Evolutionary conservation across 371 early-diverging fungal species (phyloP).

Genomic region (Circinella umbellata): DNA sequence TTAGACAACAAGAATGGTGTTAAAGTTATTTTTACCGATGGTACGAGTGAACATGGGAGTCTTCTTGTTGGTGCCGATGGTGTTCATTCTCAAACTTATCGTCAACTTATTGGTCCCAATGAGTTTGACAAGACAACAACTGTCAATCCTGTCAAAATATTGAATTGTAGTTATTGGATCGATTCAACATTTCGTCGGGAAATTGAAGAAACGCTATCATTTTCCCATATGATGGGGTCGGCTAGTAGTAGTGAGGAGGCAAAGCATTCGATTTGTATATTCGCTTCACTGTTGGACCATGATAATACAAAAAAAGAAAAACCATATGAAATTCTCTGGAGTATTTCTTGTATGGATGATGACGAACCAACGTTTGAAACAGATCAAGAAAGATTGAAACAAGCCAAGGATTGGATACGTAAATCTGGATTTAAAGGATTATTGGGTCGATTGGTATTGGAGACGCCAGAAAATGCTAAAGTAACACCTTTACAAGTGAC

Average conservation of each 20-base stretch:
- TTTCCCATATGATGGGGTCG: constrained; percentile 6
- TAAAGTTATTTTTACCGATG: constrained; percentile 34
- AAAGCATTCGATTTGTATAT: not conserved
- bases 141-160: constrained; percentile 12
- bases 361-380: constrained; percentile 3
- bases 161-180: not conserved
- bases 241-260: not conserved
- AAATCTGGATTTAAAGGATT: constrained; percentile 1
- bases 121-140: constrained; percentile 15
- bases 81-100: constrained; percentile 23
- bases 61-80: constrained; percentile 35
- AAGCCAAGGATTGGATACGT: constrained; percentile 14
- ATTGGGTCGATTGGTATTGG: not conserved
- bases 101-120: constrained; percentile 21
- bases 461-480: constrained; percentile 3
- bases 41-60: constrained; percentile 22
- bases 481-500: constrained; percentile 3
- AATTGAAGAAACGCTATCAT: not conserved
- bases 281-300: not conserved
- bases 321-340: constrained; percentile 8
- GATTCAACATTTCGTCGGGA: not conserved
- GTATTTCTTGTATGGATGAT: constrained; percentile 7
- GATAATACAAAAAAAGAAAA: not conserved
- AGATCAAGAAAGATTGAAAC: constrained; percentile 14
- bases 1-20: constrained; percentile 20